Conservation (phyloP, 768 basidiomycete species). For the Pisolithus orientalis region DNA sequence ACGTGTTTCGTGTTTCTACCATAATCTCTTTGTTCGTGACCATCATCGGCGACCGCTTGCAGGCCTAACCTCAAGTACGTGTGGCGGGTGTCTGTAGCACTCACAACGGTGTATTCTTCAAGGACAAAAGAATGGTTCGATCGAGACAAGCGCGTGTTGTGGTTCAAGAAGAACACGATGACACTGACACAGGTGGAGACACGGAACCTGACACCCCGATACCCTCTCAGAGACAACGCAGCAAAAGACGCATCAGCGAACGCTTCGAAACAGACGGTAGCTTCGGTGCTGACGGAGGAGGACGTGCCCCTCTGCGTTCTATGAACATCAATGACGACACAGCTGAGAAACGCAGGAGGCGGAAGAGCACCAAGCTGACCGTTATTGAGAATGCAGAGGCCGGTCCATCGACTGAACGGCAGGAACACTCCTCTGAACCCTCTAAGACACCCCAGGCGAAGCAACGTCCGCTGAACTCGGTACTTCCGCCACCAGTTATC, state of each 20-base stretch:
- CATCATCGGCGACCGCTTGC: slow-evolving; percentile 3
- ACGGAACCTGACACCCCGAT: slow-evolving; percentile 29
- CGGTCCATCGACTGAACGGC: slow-evolving; percentile 49
- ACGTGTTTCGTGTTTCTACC: slow-evolving; percentile 17
- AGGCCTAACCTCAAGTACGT: background rate
- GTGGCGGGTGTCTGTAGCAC: background rate
- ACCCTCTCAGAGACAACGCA: slow-evolving; percentile 16
- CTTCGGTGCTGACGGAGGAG: slow-evolving; percentile 27
- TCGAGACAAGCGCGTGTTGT: slow-evolving; percentile 18
- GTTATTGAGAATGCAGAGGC: slow-evolving; percentile 51
- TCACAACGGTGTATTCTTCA: background rate
- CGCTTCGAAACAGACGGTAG: slow-evolving; percentile 32
- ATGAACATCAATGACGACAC: slow-evolving; percentile 72
- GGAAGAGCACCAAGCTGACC: slow-evolving; percentile 68
- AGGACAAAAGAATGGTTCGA: slow-evolving; percentile 14
- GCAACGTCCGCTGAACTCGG: slow-evolving; percentile 58
- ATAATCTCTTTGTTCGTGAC: slow-evolving; percentile 25
- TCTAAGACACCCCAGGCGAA: slow-evolving; percentile 41
- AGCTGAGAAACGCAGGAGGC: slow-evolving; percentile 76
- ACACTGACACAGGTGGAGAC: slow-evolving; percentile 21
- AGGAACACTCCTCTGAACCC: slow-evolving; percentile 30
- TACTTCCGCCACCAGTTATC: slow-evolving; percentile 49
- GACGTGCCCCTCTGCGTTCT: slow-evolving; percentile 35
- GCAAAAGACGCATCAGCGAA: slow-evolving; percentile 44
- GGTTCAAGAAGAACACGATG: slow-evolving; percentile 3